phyloP scores from a whole-genome alignment of 805 yeast species.

The Candida palmyrensis region DNA sequence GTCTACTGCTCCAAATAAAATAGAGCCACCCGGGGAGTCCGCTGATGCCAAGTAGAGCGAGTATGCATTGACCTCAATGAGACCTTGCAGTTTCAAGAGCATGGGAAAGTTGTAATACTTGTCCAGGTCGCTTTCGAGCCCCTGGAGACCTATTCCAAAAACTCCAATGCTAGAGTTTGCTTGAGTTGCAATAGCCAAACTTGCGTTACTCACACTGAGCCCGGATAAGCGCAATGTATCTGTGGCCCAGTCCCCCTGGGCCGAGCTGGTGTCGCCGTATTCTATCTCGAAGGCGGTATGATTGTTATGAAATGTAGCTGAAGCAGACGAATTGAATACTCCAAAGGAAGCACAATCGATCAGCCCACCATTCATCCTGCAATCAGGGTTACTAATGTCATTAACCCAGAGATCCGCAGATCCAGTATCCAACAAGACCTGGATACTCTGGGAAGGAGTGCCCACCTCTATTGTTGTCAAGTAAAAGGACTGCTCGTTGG shows the following conservation, averaged over 20 bases:
- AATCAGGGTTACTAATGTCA: constrained; percentile 15
- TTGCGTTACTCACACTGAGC: constrained; percentile 9
- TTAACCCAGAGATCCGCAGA: constrained; percentile 28
- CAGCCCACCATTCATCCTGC: constrained; percentile 17
- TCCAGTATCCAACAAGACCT: constrained; percentile 29
- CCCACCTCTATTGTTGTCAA: constrained; percentile 14
- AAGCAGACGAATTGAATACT: constrained; percentile 13
- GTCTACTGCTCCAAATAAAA: constrained; percentile 43
- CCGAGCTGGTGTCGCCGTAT: constrained; percentile 12
- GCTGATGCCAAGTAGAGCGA: constrained; percentile 40
- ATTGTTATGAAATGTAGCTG: constrained; percentile 11
- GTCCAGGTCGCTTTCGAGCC: constrained; percentile 7
- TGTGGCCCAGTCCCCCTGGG: constrained; percentile 13
- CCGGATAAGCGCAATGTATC: constrained; percentile 11
- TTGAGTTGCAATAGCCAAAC: constrained; percentile 14
- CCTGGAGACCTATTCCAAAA: constrained; percentile 14
- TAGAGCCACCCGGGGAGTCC: constrained; percentile 22
- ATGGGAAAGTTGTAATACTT: constrained; percentile 19
- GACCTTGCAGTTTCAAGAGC: constrained; percentile 31
- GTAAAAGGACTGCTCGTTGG: constrained; percentile 12
- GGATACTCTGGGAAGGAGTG: constrained; percentile 14
- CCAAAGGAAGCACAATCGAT: constrained; percentile 17
- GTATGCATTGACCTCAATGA: constrained; percentile 36
- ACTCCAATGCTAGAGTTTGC: constrained; percentile 17
- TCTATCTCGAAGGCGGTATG: constrained; percentile 8